Base-by-base conservation (phyloP, 371 early-diverging fungal genomes). In the Conidiobolus coronatus region DNA sequence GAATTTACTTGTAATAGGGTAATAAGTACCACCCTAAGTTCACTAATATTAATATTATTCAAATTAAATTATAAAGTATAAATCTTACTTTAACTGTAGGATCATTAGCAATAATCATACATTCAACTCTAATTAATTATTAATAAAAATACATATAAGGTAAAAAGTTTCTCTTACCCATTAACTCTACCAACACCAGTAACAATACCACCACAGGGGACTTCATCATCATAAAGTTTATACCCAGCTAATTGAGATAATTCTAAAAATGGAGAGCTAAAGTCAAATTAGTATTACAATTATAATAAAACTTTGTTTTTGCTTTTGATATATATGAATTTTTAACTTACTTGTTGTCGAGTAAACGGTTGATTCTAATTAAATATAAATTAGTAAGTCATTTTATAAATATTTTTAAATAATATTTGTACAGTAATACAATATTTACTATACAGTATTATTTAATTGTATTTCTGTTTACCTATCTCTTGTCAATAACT, bases 61-160 rank as follows among this genome's bases (percentile, higher is more conserved):
- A 5, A 5, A 29, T 29, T 20, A 15, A 12, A 14, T 44, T 17
- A 23, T 42, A 34, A 23, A 34, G 37, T 49, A 11, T 23, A n/a
- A 22, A n/a, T n/a, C n/a, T 55, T 61, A 62, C 65, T 70, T 83
- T 84, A 52, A 86, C 83, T 5, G 83, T 86, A 21, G 86, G 77
- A 58, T 86, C 95, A 59, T 96, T 96, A 17, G 92, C 93, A 20
- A 96, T 89, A 51, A 96, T 73, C 76, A 95, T 81, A 65, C 96
- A 93, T 60, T 90, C 90, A 34, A 81, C 71, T 7, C 84, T 80
- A 52, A 15, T 24, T 17, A 19, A 13, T 18, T 13, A 21, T 2
- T 4, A 41, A 45, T 23, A 12, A 18, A 37, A 34, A 45, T 33
- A 11, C 34, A 21, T 29, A 34, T 33, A 49, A 11, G n/a, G n/a